Evolutionary conservation across 495 filamentous ascomycete genomes (phyloP).

Genomic region (Penicillium coffeae): DNA sequence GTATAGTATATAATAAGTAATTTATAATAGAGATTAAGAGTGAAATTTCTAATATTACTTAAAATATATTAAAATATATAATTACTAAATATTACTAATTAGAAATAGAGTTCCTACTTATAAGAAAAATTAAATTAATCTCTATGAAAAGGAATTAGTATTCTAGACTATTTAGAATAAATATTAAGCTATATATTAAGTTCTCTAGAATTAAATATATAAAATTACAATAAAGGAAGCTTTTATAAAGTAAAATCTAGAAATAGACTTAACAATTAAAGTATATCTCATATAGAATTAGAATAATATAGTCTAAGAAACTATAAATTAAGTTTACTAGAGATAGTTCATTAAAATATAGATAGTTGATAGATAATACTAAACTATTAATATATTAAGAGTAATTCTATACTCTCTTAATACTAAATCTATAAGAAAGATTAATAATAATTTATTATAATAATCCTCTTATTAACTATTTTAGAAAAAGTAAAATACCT

Average conservation of each 20-base stretch:
- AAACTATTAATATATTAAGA: neutral
- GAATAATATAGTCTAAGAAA: neutral
- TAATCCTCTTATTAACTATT: neutral
- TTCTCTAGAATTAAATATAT: neutral
- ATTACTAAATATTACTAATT: neutral
- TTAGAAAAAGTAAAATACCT: neutral
- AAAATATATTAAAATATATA: neutral
- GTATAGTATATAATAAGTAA: neutral
- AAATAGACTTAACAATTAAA: neutral
- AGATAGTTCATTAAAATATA: neutral
- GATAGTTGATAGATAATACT: neutral
- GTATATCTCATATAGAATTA: neutral
- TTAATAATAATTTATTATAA: conserved; percentile 1
- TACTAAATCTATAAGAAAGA: neutral
- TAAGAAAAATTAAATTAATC: neutral
- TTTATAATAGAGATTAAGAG: neutral
- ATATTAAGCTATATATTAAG: neutral
- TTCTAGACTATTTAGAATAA: neutral
- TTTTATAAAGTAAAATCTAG: neutral
- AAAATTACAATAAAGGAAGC: neutral
- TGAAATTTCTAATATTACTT: neutral
- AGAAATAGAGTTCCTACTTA: neutral
- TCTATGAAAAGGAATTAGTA: neutral
- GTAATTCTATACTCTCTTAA: neutral
- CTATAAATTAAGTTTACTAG: neutral